phyloP scores from a whole-genome alignment of 768 basidiomycete species.

The Collybia sordida region DNA sequence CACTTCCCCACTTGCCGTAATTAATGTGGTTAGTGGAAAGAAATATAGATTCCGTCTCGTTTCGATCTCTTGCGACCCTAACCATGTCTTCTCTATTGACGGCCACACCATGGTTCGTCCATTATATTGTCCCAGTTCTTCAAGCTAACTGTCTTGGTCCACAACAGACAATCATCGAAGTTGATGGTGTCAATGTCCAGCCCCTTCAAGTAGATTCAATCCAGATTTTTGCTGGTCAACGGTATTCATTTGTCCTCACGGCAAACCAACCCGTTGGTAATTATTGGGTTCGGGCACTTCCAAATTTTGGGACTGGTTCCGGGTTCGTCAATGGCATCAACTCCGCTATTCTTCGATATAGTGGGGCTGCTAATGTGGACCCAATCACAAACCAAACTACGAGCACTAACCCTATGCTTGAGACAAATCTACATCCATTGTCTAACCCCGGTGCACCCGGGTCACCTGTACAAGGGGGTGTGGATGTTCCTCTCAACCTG shows the following conservation, averaged over 20 bases:
- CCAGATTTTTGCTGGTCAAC: constrained; percentile 38
- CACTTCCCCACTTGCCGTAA: constrained; percentile 35
- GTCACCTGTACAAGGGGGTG: constrained; percentile 13
- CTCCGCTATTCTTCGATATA: constrained; percentile 53
- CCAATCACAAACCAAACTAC: constrained; percentile 28
- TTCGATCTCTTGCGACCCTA: constrained; percentile 48
- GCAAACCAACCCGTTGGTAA: constrained; percentile 38
- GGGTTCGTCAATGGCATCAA: constrained; percentile 41
- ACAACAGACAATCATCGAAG: constrained; percentile 37
- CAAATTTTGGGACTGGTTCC: constrained; percentile 18
- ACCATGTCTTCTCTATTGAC: constrained; percentile 43
- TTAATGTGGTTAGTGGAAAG: constrained; percentile 37
- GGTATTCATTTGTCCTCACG: constrained; percentile 33
- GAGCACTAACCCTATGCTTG: constrained; percentile 24
- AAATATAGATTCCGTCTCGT: constrained; percentile 59
- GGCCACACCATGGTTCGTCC: constrained; percentile 31
- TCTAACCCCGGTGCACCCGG: constrained; percentile 10
- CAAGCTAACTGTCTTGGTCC: constrained; percentile 9
- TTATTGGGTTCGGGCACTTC: constrained; percentile 38
- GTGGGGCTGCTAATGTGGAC: constrained; percentile 3
- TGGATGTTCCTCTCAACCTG: constrained; percentile 22
- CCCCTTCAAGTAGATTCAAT: constrained; percentile 38
- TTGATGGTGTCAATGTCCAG: constrained; percentile 29
- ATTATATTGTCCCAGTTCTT: constrained; percentile 1
- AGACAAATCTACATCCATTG: constrained; percentile 19